These are phyloP conservation scores for Heliosperma pusillum DNA, from an alignment of 148 eudicot species.

Conservation along the genomic window DNA sequence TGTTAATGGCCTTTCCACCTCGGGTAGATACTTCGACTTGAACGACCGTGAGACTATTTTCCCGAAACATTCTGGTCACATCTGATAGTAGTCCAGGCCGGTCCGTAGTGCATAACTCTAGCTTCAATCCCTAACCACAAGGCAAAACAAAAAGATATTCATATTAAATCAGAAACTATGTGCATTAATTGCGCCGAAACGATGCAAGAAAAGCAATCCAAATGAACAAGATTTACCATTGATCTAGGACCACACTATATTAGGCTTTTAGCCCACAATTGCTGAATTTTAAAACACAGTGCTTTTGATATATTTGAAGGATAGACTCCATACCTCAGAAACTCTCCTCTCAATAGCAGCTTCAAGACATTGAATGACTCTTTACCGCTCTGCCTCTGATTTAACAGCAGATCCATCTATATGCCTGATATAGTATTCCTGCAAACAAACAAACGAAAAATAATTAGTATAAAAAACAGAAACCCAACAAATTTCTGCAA, in stretches of 20 bases:
- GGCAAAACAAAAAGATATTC: too few relatives aligned
- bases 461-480: too few relatives aligned
- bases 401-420: conserved; percentile 86
- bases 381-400: conserved; percentile 88
- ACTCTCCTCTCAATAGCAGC: conserved; percentile 81
- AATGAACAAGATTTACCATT: not conserved
- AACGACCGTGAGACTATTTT: conserved; percentile 75
- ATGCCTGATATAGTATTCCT: conserved; percentile 88
- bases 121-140: conserved; percentile 64
- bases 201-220: too few relatives aligned
- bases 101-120: conserved; percentile 84
- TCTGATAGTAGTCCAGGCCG: conserved; percentile 73
- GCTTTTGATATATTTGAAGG: too few relatives aligned
- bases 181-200: too few relatives aligned
- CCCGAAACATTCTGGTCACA: conserved; percentile 85
- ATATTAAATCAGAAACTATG: too few relatives aligned
- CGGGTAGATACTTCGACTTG: conserved; percentile 79
- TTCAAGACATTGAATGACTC: conserved; percentile 75
- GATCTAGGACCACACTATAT: conserved; percentile 1
- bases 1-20: conserved; percentile 73
- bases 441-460: not conserved
- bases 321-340: conserved; percentile 63
- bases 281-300: not conserved
- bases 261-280: not conserved
- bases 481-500: too few relatives aligned